phyloP scores from a whole-genome alignment of 2,329 filamentous ascomycete species.

The Aspergillus sergii region DNA sequence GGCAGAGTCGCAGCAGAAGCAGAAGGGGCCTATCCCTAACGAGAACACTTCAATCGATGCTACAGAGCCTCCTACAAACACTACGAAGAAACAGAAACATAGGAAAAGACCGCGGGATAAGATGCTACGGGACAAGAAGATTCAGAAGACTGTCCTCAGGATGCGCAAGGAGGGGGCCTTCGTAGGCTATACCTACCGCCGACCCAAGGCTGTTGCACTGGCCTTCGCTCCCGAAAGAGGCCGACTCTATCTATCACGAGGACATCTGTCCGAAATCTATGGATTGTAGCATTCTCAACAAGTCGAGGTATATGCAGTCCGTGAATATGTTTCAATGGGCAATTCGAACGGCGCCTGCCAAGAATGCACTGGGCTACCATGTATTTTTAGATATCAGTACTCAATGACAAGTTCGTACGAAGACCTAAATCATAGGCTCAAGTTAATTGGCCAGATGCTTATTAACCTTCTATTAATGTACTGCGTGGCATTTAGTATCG shows the following conservation, averaged over 20 bases:
- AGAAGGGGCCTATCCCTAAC: slow-evolving; percentile 15
- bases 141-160: slow-evolving; percentile 70
- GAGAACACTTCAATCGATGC: slow-evolving; percentile 46
- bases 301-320: neutral
- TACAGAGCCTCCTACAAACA: slow-evolving; percentile 20
- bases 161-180: slow-evolving; percentile 83
- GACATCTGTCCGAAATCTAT: slow-evolving; percentile 30
- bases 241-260: slow-evolving; percentile 26
- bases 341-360: neutral
- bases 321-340: neutral
- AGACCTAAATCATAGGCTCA: neutral
- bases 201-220: slow-evolving; percentile 40
- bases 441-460: neutral
- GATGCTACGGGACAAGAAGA: slow-evolving; percentile 71
- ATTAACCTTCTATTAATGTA: neutral
- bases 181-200: slow-evolving; percentile 82
- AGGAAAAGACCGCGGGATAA: slow-evolving; percentile 82
- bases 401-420: slow-evolving; percentile 4
- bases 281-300: slow-evolving; percentile 4
- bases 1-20: slow-evolving; percentile 4
- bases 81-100: slow-evolving; percentile 59
- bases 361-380: neutral
- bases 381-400: slow-evolving; percentile 19
- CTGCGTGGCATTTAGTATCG: neutral
- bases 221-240: slow-evolving; percentile 39